Conservation (phyloP, 2,329 filamentous ascomycete genomes). For the Colletotrichum sp. region DNA sequence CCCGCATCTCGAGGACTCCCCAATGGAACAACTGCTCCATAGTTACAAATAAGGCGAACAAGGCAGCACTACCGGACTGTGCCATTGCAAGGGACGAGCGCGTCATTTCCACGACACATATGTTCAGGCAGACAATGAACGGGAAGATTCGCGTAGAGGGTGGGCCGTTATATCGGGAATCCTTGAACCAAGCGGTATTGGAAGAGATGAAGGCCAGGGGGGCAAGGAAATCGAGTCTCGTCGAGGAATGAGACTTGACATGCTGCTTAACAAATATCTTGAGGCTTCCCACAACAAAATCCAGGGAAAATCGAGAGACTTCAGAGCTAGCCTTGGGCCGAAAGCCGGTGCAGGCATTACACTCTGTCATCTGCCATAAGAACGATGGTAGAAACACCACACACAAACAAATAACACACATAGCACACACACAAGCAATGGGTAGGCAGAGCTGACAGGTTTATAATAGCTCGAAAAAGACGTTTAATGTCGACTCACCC, state of each 20-base stretch:
- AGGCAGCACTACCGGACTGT: not conserved
- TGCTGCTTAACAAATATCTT: not conserved
- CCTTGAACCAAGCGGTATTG: not conserved
- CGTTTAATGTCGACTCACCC: constrained; percentile 93
- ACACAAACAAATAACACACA: not conserved
- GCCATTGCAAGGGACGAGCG: not conserved
- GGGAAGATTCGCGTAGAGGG: not conserved
- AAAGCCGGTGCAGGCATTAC: not conserved
- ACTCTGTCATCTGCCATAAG: not conserved
- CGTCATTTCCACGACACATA: not conserved
- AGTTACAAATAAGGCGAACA: not conserved
- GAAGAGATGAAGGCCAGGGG: not conserved
- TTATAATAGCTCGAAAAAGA: constrained; percentile 64
- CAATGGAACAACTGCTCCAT: not conserved
- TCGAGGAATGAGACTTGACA: not conserved
- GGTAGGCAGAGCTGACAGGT: constrained; percentile 2
- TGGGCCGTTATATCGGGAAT: not conserved
- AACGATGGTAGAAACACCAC: not conserved
- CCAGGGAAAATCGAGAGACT: not conserved
- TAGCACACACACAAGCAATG: not conserved
- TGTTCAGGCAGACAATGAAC: not conserved
- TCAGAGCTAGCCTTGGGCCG: not conserved
- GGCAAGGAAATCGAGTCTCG: not conserved
- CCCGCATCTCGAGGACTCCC: not conserved
- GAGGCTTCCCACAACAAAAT: not conserved